Evolutionary conservation across 163 green algal species (phyloP).

Genomic region (Scenedesmus sp.): DNA sequence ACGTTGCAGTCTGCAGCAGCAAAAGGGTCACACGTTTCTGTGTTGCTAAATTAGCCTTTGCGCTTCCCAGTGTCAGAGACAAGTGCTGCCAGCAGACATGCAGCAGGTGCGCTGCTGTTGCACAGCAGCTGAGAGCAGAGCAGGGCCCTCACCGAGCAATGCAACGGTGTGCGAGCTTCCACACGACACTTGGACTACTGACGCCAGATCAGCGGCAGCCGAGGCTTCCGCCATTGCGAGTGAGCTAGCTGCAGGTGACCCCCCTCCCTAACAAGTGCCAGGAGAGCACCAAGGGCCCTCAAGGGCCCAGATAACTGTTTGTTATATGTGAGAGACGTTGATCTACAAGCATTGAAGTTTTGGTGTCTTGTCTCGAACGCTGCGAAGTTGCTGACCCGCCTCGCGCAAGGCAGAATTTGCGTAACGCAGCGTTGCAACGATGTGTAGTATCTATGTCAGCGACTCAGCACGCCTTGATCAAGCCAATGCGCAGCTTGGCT

Average conservation of each 20-base stretch:
- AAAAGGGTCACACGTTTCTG: not conserved
- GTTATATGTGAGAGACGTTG: not conserved
- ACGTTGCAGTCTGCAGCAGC: constrained; percentile 56
- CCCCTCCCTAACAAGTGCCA: not conserved
- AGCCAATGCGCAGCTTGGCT: not conserved
- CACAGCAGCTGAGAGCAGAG: not conserved
- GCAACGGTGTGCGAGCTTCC: constrained; percentile 43
- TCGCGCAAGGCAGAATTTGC: not conserved
- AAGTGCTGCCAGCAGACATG: not conserved
- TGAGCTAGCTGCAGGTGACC: not conserved
- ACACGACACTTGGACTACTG: constrained; percentile 24
- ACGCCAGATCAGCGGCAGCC: not conserved
- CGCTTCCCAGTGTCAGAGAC: too few relatives aligned
- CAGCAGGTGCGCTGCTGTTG: not conserved
- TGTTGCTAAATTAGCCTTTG: not conserved
- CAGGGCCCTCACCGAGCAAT: constrained; percentile 30
- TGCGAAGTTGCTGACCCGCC: not conserved
- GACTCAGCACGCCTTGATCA: not conserved
- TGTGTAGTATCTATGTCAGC: not conserved
- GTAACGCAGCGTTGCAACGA: not conserved
- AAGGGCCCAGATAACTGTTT: not conserved
- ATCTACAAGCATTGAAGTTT: not conserved
- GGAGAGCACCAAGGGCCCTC: not conserved
- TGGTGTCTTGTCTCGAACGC: not conserved
- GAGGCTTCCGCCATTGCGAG: not conserved